A percentile compares a stretch with the other conserved stretches of the same genome.
phyloP scores from a whole-genome alignment of 169 alveolate genomes.

The Eimeria brunetti region DNA sequence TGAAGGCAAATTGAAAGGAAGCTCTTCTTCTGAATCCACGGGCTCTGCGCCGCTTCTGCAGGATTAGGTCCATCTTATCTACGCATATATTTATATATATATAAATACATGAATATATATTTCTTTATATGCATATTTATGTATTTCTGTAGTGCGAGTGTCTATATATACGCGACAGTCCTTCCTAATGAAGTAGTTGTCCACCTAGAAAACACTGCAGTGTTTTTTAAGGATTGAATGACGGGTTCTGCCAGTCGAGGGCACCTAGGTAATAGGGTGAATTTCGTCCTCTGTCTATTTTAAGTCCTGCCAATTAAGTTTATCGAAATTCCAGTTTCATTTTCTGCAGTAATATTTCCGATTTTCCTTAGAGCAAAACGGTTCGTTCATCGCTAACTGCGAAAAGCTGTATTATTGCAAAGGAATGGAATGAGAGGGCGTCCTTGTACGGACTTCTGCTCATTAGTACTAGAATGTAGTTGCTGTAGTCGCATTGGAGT shows the following conservation, averaged over 20 bases:
- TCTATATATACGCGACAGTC: not conserved
- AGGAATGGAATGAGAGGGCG: not conserved
- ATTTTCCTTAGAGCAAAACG: not conserved
- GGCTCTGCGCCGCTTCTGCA: constrained; percentile 13
- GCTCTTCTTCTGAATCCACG: not conserved
- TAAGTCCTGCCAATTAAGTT: not conserved
- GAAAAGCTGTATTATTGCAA: not conserved
- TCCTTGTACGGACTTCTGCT: not conserved
- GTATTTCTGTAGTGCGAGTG: not conserved
- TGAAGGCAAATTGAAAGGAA: constrained; percentile 17
- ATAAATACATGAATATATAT: too few relatives aligned
- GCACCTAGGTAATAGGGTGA: not conserved
- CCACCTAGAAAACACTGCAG: not conserved
- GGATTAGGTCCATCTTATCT: not conserved
- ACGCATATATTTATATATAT: not conserved
- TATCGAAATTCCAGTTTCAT: not conserved
- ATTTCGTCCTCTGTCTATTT: not conserved
- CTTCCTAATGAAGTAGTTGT: not conserved
- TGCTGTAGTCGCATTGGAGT: not conserved
- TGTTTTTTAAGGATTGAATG: too few relatives aligned
- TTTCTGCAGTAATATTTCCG: not conserved
- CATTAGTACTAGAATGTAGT: not conserved
- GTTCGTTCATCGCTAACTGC: not conserved
- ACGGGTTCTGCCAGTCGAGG: too few relatives aligned
- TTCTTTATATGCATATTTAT: too few relatives aligned